Percentiles rank a stretch among this genome's conserved stretches.
Evolutionary conservation across 768 basidiomycete genomes (phyloP).

Genomic region (Boletales sp.): DNA sequence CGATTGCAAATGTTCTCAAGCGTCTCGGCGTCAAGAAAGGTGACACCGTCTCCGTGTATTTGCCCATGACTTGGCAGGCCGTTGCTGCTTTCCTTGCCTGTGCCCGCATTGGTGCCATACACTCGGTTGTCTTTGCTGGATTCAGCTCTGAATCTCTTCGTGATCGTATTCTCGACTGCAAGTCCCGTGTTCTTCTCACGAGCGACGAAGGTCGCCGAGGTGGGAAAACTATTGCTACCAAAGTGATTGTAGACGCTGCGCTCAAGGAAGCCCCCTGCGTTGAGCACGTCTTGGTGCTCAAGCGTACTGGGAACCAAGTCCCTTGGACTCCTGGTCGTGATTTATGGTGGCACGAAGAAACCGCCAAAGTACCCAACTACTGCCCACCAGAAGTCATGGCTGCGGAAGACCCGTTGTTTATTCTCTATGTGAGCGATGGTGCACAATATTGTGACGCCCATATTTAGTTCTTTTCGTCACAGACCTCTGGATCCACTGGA

Average conservation of each 20-base stretch:
- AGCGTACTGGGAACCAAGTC: conserved; percentile 80
- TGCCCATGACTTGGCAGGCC: conserved; percentile 95
- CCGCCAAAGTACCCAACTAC: conserved; percentile 76
- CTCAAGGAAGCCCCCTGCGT: conserved; percentile 80
- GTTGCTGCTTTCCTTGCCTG: conserved; percentile 97
- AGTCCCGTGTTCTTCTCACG: conserved; percentile 88
- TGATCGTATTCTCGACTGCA: conserved; percentile 88
- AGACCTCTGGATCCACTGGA: conserved; percentile 94
- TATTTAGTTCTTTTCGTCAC: conserved; percentile 7
- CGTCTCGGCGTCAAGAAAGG: conserved; percentile 90
- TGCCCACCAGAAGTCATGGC: conserved; percentile 87
- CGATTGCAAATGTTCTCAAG: conserved; percentile 89
- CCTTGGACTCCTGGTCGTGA: conserved; percentile 83
- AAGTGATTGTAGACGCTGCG: conserved; percentile 90
- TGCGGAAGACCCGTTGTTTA: conserved; percentile 96
- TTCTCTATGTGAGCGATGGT: conserved; percentile 80
- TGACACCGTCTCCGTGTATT: conserved; percentile 89
- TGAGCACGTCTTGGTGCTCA: conserved; percentile 87
- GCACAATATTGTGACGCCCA: neutral
- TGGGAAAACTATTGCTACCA: conserved; percentile 92
- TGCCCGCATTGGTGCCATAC: conserved; percentile 93
- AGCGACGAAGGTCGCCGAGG: conserved; percentile 93
- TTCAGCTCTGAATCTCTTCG: conserved; percentile 94
- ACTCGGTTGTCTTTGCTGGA: conserved; percentile 97
- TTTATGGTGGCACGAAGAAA: conserved; percentile 96